A percentile compares a stretch with the other conserved stretches of the same genome.
These are phyloP conservation scores for Chlorencoelia australis DNA, from an alignment of 2,329 filamentous ascomycete species.

Conservation along the genomic window DNA sequence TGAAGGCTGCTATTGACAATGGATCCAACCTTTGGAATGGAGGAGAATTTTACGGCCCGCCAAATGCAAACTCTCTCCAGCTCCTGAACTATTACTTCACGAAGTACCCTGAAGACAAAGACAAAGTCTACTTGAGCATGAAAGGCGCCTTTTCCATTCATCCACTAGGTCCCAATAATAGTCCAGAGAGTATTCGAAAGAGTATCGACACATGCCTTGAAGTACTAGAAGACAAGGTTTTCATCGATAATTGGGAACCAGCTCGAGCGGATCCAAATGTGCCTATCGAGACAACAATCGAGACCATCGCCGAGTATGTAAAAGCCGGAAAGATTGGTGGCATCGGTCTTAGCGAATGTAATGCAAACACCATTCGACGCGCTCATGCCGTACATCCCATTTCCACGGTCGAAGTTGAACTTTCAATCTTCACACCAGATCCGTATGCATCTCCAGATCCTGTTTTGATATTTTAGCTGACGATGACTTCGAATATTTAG, in stretches of 20 bases:
- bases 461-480: not conserved
- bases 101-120: constrained; percentile 50
- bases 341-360: constrained; percentile 32
- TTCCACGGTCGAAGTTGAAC: constrained; percentile 33
- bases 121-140: constrained; percentile 49
- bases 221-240: constrained; percentile 34
- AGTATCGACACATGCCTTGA: constrained; percentile 46
- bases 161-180: constrained; percentile 21
- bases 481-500: constrained; percentile 1
- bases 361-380: constrained; percentile 30
- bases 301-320: constrained; percentile 25
- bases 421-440: constrained; percentile 26
- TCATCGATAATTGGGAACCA: constrained; percentile 42
- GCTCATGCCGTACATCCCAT: constrained; percentile 29
- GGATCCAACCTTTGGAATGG: constrained; percentile 47
- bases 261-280: constrained; percentile 35
- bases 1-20: not conserved
- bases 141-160: constrained; percentile 41
- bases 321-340: constrained; percentile 32
- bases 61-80: constrained; percentile 47
- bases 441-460: constrained; percentile 10
- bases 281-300: constrained; percentile 29
- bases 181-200: constrained; percentile 33
- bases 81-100: constrained; percentile 51
- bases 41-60: constrained; percentile 53